Evolutionary conservation across 2,329 filamentous ascomycete species (phyloP).

Genomic region (Tolypocladium tropicale): DNA sequence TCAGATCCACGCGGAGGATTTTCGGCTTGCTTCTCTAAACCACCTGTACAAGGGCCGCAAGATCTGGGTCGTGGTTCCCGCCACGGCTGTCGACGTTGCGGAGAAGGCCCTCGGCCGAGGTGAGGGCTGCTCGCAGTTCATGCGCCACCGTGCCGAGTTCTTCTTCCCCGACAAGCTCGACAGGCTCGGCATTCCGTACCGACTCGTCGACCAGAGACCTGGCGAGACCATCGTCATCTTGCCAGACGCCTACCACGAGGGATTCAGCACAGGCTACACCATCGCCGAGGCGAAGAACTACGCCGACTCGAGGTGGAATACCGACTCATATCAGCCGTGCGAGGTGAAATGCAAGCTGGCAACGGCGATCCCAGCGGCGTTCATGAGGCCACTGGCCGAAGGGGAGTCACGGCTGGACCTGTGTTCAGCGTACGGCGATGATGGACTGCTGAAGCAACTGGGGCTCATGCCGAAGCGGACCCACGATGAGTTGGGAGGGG

Average conservation of each 20-base stretch:
- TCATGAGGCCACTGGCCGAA: constrained; percentile 19
- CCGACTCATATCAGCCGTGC: constrained; percentile 24
- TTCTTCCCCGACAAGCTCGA: constrained; percentile 28
- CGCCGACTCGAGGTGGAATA: constrained; percentile 24
- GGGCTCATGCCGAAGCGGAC: not conserved
- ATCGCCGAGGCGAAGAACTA: constrained; percentile 30
- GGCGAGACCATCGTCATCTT: constrained; percentile 29
- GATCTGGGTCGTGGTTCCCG: constrained; percentile 28
- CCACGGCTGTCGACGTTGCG: constrained; percentile 22
- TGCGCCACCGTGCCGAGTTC: constrained; percentile 30
- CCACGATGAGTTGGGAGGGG: not conserved
- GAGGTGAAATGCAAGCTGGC: constrained; percentile 19
- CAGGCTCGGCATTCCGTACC: constrained; percentile 25
- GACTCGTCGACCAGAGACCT: constrained; percentile 26
- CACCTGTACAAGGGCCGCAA: constrained; percentile 29
- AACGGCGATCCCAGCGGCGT: constrained; percentile 25
- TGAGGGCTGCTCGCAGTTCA: constrained; percentile 26
- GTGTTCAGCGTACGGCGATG: constrained; percentile 16
- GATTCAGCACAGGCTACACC: constrained; percentile 30
- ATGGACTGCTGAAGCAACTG: constrained; percentile 1
- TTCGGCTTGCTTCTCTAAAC: constrained; percentile 26
- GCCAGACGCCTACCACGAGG: constrained; percentile 29
- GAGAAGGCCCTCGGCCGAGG: constrained; percentile 22
- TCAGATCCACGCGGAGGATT: constrained; percentile 30
- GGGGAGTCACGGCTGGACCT: constrained; percentile 23